Evolutionary conservation across 495 filamentous ascomycete genomes (phyloP), one percentile per base, ranked within the genome.

Genomic region (Aspergillus affinis): DNA sequence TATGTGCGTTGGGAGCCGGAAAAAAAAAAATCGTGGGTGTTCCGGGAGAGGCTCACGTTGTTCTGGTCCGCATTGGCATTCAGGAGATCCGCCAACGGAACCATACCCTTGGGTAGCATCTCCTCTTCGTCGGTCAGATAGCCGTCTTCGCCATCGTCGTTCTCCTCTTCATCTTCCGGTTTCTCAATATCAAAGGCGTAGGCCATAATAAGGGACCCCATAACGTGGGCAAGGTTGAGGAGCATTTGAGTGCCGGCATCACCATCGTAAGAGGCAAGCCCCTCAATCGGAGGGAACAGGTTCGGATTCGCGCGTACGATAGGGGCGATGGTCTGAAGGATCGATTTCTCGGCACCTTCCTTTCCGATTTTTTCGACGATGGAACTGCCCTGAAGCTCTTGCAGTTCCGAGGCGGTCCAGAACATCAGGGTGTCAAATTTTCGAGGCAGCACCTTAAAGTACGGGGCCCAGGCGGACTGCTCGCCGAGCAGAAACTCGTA

Each of bases 41-140:
- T 12, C 30, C 10, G 6, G 30, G 6, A 32, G 54, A 49, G 21
- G 65, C 82, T 64, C 54, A 86, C 86, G 65, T 90, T 90, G 59
- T 96, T 95, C 54, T 86, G 86, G 63, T 90, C 86, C 3, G 89
- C 91, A 69, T 98, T 90, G 1, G 93, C 93, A 67, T 98, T 98
- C 13, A 97, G 82, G 62, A 96, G 86, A 70, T 98, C 93, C 3
- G 93, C 93, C 71, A 98, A 78, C 17, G 93, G 92, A 10, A 98
- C 88, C 91, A 98, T 93, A 48, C 89, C 91, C 70, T 96, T 90
- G 55, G 82, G 74, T 32, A 81, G 48, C 54, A 83, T 80, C 23
- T 86, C 82, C 10, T 86, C 86, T 18, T 88, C 89, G 58, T 89
- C 85, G 18, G 88, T 88, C 58, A 87, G 82, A 48, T 90, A 86